phyloP scores from a whole-genome alignment of 2,329 filamentous ascomycete genomes.

The Xylariaceae sp. region DNA sequence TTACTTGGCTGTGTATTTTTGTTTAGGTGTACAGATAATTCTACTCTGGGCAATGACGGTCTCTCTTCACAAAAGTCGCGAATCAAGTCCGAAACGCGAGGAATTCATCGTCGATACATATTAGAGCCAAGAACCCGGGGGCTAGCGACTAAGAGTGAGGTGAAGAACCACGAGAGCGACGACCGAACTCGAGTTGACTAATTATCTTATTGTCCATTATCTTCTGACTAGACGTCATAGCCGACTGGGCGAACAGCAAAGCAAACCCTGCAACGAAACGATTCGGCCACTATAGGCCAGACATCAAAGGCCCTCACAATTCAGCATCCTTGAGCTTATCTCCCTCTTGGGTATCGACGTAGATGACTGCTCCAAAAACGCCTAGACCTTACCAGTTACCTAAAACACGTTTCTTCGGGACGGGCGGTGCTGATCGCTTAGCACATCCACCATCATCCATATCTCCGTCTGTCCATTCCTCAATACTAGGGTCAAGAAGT shows the following conservation, averaged over 20 bases:
- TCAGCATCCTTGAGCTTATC: background rate
- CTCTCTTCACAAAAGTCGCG: background rate
- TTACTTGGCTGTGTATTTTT: constrained; percentile 18
- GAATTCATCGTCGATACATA: background rate
- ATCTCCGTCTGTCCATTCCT: constrained; percentile 35
- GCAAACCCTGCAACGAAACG: background rate
- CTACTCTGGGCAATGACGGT: constrained; percentile 10
- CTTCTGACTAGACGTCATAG: background rate
- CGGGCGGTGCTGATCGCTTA: constrained; percentile 19
- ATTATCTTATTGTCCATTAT: background rate
- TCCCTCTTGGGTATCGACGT: background rate
- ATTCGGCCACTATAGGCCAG: background rate
- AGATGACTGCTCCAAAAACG: background rate
- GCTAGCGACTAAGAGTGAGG: background rate
- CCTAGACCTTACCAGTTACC: background rate
- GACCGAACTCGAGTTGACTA: background rate
- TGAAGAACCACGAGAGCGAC: background rate
- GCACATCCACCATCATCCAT: constrained; percentile 30
- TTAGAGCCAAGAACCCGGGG: background rate
- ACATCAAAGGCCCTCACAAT: background rate
- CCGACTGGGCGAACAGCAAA: background rate
- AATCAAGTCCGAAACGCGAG: background rate
- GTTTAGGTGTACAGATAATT: constrained; percentile 17
- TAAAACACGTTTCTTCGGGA: background rate
- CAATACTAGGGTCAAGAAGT: constrained; percentile 15